Percentiles rank a stretch among this genome's conserved stretches.
phyloP scores from a whole-genome alignment of 139 green algal species.

The Micromonas pusilla region DNA sequence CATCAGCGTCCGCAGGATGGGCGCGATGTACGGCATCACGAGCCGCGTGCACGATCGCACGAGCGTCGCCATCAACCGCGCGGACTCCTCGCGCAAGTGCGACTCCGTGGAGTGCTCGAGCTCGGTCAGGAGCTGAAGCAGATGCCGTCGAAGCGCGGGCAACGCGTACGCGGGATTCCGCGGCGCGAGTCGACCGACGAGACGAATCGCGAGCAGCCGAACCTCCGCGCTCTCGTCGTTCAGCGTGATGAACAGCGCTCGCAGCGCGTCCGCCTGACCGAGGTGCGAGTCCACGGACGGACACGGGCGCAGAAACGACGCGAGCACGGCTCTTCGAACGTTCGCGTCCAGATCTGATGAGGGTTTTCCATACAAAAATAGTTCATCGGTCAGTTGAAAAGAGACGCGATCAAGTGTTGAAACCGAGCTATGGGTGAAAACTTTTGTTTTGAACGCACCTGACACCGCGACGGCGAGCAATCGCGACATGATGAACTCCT shows the following conservation, averaged over 20 bases:
- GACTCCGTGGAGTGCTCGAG: constrained; percentile 63
- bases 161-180: constrained; percentile 84
- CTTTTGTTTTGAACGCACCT: too few relatives aligned
- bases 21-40: constrained; percentile 76
- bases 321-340: constrained; percentile 69
- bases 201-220: constrained; percentile 57
- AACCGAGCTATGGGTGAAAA: too few relatives aligned
- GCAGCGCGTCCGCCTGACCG: constrained; percentile 68
- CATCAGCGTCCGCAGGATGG: constrained; percentile 49
- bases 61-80: constrained; percentile 72
- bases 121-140: constrained; percentile 82
- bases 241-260: constrained; percentile 76
- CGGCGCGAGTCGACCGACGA: constrained; percentile 63
- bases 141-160: constrained; percentile 75
- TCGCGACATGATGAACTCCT: constrained; percentile 33
- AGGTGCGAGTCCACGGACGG: constrained; percentile 67
- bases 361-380: too few relatives aligned
- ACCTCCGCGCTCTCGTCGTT: constrained; percentile 80
- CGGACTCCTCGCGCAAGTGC: constrained; percentile 56
- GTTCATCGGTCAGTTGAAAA: too few relatives aligned
- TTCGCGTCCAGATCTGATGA: constrained; percentile 58
- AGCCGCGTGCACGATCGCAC: constrained; percentile 60
- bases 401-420: too few relatives aligned
- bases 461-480: constrained; percentile 71
- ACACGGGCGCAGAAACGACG: constrained; percentile 44